Evolutionary conservation across 495 filamentous ascomycete genomes (phyloP).

Genomic region (Platismatia glauca): DNA sequence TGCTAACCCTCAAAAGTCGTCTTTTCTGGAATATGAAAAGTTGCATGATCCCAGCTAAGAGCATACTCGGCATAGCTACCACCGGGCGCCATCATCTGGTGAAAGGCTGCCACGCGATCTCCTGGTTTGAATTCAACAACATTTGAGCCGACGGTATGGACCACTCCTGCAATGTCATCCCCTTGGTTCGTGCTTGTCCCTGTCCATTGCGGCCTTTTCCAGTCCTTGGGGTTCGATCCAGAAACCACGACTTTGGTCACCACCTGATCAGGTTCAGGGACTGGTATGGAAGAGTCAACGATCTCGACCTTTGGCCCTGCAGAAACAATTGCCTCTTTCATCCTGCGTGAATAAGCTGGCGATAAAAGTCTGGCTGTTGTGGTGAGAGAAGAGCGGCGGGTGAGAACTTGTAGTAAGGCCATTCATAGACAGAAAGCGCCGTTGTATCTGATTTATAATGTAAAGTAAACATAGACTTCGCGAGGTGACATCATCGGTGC

Average conservation of each 20-base stretch:
- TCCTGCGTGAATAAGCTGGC: constrained; percentile 23
- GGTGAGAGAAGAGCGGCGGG: neutral
- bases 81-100: constrained; percentile 45
- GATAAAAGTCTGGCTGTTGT: neutral
- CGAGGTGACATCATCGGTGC: neutral
- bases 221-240: constrained; percentile 75
- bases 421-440: neutral
- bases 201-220: constrained; percentile 41
- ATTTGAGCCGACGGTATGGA: constrained; percentile 51
- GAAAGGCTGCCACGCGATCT: constrained; percentile 64
- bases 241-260: constrained; percentile 61
- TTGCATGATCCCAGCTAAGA: constrained; percentile 53
- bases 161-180: constrained; percentile 64
- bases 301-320: constrained; percentile 49
- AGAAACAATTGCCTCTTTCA: constrained; percentile 60
- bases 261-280: constrained; percentile 51
- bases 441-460: neutral
- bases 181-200: constrained; percentile 43
- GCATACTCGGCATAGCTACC: constrained; percentile 68
- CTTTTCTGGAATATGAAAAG: constrained; percentile 57
- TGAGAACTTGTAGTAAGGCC: constrained; percentile 6
- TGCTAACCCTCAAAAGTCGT: constrained; percentile 56
- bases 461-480: neutral
- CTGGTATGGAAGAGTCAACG: constrained; percentile 54
- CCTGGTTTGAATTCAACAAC: constrained; percentile 56